phyloP scores from a whole-genome alignment of 108 stramenopile genomes.

The Cyclotella kingstonii region DNA sequence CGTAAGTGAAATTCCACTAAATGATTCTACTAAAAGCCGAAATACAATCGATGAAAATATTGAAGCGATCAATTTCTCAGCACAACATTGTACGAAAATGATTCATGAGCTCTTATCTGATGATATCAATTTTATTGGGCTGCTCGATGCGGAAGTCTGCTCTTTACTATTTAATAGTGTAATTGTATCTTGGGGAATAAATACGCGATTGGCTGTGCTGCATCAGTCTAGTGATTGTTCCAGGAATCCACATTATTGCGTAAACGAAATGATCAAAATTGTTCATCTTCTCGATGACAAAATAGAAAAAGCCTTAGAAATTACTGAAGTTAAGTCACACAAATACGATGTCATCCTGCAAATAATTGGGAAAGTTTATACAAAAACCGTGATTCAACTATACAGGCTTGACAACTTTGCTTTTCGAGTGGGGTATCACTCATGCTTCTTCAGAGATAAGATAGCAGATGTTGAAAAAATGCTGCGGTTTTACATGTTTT shows the following conservation, averaged over 20 bases:
- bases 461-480: conserved; percentile 34
- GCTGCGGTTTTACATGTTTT: conserved; percentile 24
- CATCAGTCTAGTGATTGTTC: not conserved
- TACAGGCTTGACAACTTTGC: no score
- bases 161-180: conserved; percentile 17
- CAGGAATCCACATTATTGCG: conserved; percentile 14
- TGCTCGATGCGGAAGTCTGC: conserved; percentile 16
- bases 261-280: conserved; percentile 25
- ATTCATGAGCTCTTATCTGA: conserved; percentile 16
- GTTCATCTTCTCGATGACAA: not conserved
- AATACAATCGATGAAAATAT: conserved; percentile 11
- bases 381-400: no score
- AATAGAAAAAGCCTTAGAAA: no score
- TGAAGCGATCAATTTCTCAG: no score
- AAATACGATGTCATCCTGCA: no score
- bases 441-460: conserved; percentile 12
- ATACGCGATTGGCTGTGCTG: conserved; percentile 15
- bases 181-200: conserved; percentile 27
- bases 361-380: no score
- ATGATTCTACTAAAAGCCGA: not conserved
- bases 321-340: no score
- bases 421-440: not conserved
- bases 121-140: not conserved
- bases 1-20: no score
- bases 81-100: conserved; percentile 20